Percentiles rank a stretch among this genome's conserved stretches.
phyloP scores from a whole-genome alignment of 441 rosid species.

The Adansonia rubrostipa region DNA sequence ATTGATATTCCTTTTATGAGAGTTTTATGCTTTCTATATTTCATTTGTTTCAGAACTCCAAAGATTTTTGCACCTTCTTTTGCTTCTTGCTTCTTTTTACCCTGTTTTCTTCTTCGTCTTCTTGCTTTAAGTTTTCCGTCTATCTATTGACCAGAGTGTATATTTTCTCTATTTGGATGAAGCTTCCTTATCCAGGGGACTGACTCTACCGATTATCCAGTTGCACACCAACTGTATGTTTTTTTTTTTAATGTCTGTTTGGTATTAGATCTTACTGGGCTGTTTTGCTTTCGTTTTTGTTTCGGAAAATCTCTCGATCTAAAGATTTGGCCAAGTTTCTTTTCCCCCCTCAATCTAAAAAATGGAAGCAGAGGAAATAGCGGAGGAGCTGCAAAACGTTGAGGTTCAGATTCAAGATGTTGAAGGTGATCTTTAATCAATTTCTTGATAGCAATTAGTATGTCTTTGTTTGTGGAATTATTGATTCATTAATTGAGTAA shows the following conservation, averaged over 20 bases:
- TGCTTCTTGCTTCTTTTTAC: too few species aligned
- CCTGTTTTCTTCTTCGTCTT: too few species aligned
- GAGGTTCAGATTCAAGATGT: conserved; percentile 60
- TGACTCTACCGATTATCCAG: neutral
- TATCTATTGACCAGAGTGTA: too few species aligned
- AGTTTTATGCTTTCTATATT: too few species aligned
- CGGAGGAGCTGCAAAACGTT: conserved; percentile 55
- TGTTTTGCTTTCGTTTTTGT: neutral
- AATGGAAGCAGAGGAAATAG: conserved; percentile 54
- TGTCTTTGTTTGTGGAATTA: conserved; percentile 6
- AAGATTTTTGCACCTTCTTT: too few species aligned
- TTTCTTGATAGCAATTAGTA: neutral
- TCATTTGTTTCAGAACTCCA: too few species aligned
- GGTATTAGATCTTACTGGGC: neutral
- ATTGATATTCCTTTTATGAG: too few species aligned
- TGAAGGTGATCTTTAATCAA: conserved; percentile 47
- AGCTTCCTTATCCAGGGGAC: too few species aligned
- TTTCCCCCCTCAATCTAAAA: neutral
- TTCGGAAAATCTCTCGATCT: neutral
- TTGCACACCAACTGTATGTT: neutral
- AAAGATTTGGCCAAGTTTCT: neutral
- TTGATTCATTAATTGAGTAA: conserved; percentile 13
- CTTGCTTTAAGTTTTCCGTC: too few species aligned
- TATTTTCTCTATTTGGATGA: too few species aligned
- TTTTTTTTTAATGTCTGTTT: neutral